Evolutionary conservation across 163 green algal species (phyloP).

Genomic region (Smithsoniella earleae): DNA sequence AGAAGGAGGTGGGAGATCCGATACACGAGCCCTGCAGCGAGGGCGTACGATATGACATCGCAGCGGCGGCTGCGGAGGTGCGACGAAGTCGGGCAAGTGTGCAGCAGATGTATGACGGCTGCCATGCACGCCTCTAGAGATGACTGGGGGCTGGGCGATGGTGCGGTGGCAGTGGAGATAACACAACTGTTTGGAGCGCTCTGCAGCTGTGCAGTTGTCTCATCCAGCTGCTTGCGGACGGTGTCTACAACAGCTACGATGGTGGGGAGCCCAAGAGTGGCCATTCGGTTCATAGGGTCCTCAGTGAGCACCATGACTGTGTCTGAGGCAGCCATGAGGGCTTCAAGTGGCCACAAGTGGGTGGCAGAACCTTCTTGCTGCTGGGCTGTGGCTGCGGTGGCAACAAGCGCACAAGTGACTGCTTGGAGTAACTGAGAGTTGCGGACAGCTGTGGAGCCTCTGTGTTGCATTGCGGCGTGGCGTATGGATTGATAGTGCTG

Average conservation of each 20-base stretch:
- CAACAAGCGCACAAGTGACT: no score
- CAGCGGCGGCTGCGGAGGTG: background rate
- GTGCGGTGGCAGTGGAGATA: no score
- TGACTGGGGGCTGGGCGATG: background rate
- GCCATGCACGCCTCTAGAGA: background rate
- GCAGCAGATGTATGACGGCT: constrained; percentile 17
- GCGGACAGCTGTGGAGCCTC: no score
- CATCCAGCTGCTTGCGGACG: constrained; percentile 12
- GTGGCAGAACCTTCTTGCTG: no score
- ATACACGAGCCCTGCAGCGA: background rate
- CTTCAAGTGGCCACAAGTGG: background rate
- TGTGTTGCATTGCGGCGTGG: no score
- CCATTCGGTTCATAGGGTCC: background rate
- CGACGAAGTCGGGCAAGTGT: background rate
- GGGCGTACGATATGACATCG: constrained; percentile 28
- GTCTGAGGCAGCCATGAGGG: background rate
- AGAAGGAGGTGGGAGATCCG: constrained; percentile 16
- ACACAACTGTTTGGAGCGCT: no score
- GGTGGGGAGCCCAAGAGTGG: background rate
- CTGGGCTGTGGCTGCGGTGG: no score
- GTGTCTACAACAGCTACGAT: background rate
- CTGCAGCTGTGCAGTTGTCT: background rate
- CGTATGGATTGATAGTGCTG: no score
- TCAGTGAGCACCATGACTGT: background rate
- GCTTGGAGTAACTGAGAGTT: no score